A percentile compares a stretch with the other conserved stretches of the same genome.
These are phyloP conservation scores for Penicillium sp. DNA, from an alignment of 2,329 filamentous ascomycete species.

Conservation along the genomic window DNA sequence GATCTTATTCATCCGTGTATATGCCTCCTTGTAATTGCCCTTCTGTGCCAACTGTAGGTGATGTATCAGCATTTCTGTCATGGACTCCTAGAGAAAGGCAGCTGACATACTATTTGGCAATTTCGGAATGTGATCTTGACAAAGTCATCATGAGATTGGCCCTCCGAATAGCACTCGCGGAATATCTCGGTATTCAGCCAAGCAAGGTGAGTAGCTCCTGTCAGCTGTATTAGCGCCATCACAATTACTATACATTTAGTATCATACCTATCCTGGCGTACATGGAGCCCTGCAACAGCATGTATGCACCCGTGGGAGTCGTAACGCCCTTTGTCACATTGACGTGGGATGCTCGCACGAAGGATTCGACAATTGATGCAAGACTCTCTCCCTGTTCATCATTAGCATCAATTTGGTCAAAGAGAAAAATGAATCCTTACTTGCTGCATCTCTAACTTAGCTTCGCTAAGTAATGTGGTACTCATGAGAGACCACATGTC, in stretches of 20 bases:
- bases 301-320: constrained; percentile 70
- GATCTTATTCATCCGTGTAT: constrained; percentile 59
- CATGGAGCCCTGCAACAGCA: constrained; percentile 69
- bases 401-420: constrained; percentile 17
- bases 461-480: constrained; percentile 80
- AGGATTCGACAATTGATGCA: constrained; percentile 67
- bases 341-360: constrained; percentile 79
- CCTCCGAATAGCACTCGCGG: constrained; percentile 67
- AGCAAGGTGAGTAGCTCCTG: constrained; percentile 55
- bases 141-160: constrained; percentile 71
- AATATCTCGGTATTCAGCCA: constrained; percentile 69
- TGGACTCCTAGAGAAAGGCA: background rate
- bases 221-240: constrained; percentile 16
- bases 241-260: background rate
- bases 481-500: constrained; percentile 84
- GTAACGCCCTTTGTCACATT: constrained; percentile 74
- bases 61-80: constrained; percentile 2
- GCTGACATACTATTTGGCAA: constrained; percentile 57
- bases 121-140: constrained; percentile 72
- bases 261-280: constrained; percentile 71
- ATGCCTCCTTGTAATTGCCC: constrained; percentile 70
- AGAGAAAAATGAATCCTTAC: constrained; percentile 48
- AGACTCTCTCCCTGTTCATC: constrained; percentile 55
- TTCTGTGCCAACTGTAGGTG: constrained; percentile 54
- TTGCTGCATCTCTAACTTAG: constrained; percentile 72